Evolutionary conservation across 306 rosid species (phyloP).

Genomic region (Quercus gilva): DNA sequence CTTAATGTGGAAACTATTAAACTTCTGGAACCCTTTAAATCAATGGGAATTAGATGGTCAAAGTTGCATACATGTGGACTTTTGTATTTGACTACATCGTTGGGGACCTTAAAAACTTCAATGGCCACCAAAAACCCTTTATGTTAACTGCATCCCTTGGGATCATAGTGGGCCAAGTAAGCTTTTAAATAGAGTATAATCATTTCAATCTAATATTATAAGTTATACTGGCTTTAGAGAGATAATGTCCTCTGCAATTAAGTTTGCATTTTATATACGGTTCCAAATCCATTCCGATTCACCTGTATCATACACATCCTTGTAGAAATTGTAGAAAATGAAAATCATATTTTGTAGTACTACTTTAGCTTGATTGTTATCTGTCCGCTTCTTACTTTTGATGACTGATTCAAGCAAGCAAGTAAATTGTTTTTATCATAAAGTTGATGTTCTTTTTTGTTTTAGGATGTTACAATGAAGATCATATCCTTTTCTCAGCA

Average conservation of each 20-base stretch:
- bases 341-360: neutral
- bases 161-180: neutral
- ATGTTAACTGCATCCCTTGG: neutral
- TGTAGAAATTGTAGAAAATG: neutral
- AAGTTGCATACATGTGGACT: neutral
- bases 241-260: neutral
- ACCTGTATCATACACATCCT: neutral
- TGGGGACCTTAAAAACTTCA: neutral
- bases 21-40: neutral
- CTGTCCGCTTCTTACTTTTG: neutral
- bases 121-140: neutral
- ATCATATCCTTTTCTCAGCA: constrained; percentile 96
- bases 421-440: neutral
- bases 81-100: neutral
- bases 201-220: neutral
- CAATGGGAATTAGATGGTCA: neutral
- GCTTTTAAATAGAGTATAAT: neutral
- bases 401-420: constrained; percentile 12
- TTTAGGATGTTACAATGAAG: constrained; percentile 93
- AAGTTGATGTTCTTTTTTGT: constrained; percentile 20
- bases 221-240: neutral
- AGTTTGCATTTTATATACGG: neutral
- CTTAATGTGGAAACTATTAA: neutral
- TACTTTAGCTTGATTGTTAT: neutral
- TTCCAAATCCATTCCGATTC: neutral